phyloP scores from a whole-genome alignment of 2,329 filamentous ascomycete species.

The Alternaria alternata region DNA sequence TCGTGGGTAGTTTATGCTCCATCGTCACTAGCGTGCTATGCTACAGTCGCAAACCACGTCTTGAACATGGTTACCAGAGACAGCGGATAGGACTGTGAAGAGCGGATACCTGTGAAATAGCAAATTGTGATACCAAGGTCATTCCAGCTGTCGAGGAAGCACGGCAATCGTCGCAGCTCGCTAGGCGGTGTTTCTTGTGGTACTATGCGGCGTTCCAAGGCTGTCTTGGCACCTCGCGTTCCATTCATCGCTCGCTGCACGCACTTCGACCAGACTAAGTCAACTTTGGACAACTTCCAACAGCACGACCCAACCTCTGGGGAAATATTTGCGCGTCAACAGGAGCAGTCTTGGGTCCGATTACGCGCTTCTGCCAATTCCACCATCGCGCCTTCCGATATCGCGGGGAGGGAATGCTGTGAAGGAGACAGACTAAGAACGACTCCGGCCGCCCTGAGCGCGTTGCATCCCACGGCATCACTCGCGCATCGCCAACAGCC shows the following conservation, averaged over 20 bases:
- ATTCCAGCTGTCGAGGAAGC: background rate
- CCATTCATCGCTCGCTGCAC: constrained; percentile 36
- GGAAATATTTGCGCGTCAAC: constrained; percentile 23
- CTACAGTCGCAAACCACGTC: constrained; percentile 3
- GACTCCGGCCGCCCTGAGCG: constrained; percentile 42
- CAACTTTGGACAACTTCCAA: constrained; percentile 26
- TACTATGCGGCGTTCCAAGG: constrained; percentile 15
- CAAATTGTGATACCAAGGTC: background rate
- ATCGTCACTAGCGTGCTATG: constrained; percentile 18
- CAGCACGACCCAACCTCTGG: constrained; percentile 21
- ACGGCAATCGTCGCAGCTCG: background rate
- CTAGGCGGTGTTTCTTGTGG: constrained; percentile 5
- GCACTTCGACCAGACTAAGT: constrained; percentile 29
- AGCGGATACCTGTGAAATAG: background rate
- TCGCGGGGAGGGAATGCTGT: constrained; percentile 22
- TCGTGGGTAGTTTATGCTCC: constrained; percentile 16
- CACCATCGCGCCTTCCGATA: constrained; percentile 2
- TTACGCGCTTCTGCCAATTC: background rate
- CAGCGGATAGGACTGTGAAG: background rate
- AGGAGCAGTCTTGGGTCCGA: background rate
- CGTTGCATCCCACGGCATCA: constrained; percentile 44
- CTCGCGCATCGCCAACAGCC: constrained; percentile 43
- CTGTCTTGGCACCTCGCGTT: constrained; percentile 38
- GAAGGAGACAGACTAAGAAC: constrained; percentile 24
- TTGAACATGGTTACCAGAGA: background rate